Percentiles rank a stretch among this genome's conserved stretches.
These are phyloP conservation scores for Paraphysoderma sedebokerense DNA, from an alignment of 371 early-diverging fungal genomes.

Conservation along the genomic window DNA sequence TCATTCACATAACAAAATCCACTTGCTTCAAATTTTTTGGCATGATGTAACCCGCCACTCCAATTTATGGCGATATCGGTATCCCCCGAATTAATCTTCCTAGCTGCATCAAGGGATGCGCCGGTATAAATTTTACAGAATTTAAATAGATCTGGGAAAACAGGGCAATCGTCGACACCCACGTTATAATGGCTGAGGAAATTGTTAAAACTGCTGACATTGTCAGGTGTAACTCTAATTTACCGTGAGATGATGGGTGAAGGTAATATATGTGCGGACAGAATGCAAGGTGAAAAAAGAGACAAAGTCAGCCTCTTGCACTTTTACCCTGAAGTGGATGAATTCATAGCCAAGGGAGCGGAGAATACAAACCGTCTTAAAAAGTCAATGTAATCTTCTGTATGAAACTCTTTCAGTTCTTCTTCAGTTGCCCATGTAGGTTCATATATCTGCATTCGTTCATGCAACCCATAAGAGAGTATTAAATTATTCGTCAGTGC, in stretches of 20 bases:
- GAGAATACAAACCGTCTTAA: slow-evolving; percentile 48
- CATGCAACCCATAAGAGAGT: slow-evolving; percentile 64
- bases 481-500: slow-evolving; percentile 83
- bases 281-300: not conserved
- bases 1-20: slow-evolving; percentile 96
- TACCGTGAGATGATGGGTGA: not conserved
- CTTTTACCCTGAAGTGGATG: no score
- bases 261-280: not conserved
- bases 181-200: slow-evolving; percentile 64
- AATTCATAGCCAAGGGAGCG: slow-evolving; percentile 1
- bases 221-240: slow-evolving; percentile 76
- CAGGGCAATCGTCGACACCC: slow-evolving; percentile 95
- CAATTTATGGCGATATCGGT: slow-evolving; percentile 85
- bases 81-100: slow-evolving; percentile 51
- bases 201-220: slow-evolving; percentile 42
- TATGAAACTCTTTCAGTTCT: slow-evolving; percentile 92
- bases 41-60: slow-evolving; percentile 94
- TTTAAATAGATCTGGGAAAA: slow-evolving; percentile 92
- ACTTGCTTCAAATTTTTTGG: slow-evolving; percentile 77
- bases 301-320: not conserved
- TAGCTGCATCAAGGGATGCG: slow-evolving; percentile 70
- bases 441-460: slow-evolving; percentile 69
- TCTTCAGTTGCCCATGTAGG: slow-evolving; percentile 90
- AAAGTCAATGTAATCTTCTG: slow-evolving; percentile 95
- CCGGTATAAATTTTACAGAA: slow-evolving; percentile 82